Evolutionary conservation across 2,329 filamentous ascomycete genomes (phyloP).

Genomic region (Fusarium xyrophilum): DNA sequence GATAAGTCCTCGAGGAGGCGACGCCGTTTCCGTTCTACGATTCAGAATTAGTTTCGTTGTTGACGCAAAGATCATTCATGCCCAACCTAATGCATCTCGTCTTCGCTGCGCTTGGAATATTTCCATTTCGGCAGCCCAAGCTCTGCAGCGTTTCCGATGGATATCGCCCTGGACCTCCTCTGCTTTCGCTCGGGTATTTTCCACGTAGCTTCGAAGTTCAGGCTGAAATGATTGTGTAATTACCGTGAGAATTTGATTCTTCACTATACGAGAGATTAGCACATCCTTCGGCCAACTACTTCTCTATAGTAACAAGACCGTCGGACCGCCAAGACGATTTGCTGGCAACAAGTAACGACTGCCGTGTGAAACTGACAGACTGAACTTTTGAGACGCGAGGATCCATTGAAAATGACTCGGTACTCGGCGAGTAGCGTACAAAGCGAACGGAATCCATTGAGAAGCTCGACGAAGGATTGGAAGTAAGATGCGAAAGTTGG

Average conservation of each 20-base stretch:
- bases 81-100: background rate
- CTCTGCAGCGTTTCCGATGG: background rate
- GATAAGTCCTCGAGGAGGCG: conserved; percentile 2
- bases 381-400: background rate
- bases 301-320: background rate
- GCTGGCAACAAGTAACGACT: conserved; percentile 15
- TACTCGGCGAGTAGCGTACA: conserved; percentile 15
- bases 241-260: background rate
- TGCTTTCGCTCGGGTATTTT: conserved; percentile 15
- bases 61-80: too few relatives aligned
- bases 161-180: conserved; percentile 5
- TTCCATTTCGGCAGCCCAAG: background rate
- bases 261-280: background rate
- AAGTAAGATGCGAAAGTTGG: conserved; percentile 33
- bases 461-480: conserved; percentile 19
- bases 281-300: accelerated
- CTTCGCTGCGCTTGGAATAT: accelerated
- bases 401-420: conserved; percentile 5
- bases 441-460: conserved; percentile 12
- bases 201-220: conserved; percentile 11
- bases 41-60: too few relatives aligned
- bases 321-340: background rate
- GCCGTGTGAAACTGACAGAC: conserved; percentile 17
- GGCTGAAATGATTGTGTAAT: conserved; percentile 18
- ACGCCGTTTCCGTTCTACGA: background rate